A percentile compares a stretch with the other conserved stretches of the same genome.
These are phyloP conservation scores for Penicillium frequentans DNA, from an alignment of 2,329 filamentous ascomycete genomes.

Conservation along the genomic window DNA sequence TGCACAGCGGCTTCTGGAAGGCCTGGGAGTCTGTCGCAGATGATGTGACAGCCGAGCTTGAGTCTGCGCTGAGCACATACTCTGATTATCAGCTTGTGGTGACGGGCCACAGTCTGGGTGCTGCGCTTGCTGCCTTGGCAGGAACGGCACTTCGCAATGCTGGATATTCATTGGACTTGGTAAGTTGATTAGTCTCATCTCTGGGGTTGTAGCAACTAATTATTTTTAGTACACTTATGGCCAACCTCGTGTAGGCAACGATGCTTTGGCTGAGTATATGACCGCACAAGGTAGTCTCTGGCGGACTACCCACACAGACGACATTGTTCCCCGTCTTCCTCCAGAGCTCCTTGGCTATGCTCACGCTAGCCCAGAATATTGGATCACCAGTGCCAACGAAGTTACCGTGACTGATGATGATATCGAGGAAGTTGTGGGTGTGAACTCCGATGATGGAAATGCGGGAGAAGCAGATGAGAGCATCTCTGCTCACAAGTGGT, in stretches of 20 bases:
- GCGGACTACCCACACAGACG: constrained; percentile 40
- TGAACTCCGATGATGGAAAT: constrained; percentile 36
- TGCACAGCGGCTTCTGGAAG: constrained; percentile 49
- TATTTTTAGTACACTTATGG: constrained; percentile 43
- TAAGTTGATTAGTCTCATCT: constrained; percentile 23
- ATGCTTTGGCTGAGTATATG: constrained; percentile 39
- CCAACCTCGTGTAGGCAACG: constrained; percentile 44
- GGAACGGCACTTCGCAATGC: constrained; percentile 46
- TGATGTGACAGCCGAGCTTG: constrained; percentile 40
- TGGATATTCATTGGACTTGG: constrained; percentile 44
- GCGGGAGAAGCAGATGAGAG: background rate
- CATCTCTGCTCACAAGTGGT: background rate
- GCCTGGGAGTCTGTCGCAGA: constrained; percentile 44
- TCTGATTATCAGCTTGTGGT: constrained; percentile 46
- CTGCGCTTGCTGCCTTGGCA: constrained; percentile 51
- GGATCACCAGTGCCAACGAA: constrained; percentile 36
- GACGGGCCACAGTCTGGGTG: constrained; percentile 55
- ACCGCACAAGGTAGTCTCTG: constrained; percentile 37
- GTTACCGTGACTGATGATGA: constrained; percentile 31
- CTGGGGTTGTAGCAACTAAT: background rate
- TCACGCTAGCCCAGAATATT: constrained; percentile 43
- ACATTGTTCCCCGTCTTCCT: constrained; percentile 41
- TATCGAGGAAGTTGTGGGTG: constrained; percentile 33
- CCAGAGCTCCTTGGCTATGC: constrained; percentile 32
- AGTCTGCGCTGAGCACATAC: constrained; percentile 28